Evolutionary conservation across 1,284 basidiomycete species (phyloP), one percentile per base, ranked within the genome.

Genomic region (Ustilago xerochloae): DNA sequence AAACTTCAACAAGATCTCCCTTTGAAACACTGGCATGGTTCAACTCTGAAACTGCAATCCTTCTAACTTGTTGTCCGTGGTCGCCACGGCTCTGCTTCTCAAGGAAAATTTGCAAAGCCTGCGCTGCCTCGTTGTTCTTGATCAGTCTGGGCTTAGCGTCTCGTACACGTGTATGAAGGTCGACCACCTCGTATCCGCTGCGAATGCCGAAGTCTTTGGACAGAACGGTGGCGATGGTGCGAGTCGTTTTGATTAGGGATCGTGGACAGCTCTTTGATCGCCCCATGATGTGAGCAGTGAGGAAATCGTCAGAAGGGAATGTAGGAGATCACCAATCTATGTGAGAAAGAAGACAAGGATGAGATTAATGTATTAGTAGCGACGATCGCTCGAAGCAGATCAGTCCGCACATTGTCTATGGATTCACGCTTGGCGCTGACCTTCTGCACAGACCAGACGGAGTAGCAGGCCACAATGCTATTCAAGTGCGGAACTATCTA

Each of bases 131-230:
- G 15, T 35, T 58, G 38, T 28, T 15, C 5, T 41, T 18, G 3
- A 13, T 12, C 24, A 50, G 24, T 8, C 22, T 15, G 8, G 18
- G 16, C 28, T 20, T 45, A 10, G 24, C 20, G 12, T 33, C n/a
- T 16, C 18, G n/a, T 22, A 28, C 9, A 3, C 4, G 47, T 4
- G 22, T 26, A 24, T 22, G 10, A 20, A 15, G 3, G 20, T 41
- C 46, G 22, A 68, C 59, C 8, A 47, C 33, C n/a, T 63, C 60
- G 29, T 59, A 63, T 2, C 60, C 66, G 43, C 29, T 63, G 2
- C 66, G 45, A 7, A 68, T 50, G n/a, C 55, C 46, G 5, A 68
- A 68, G 41, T 51, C 39, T n/a, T 13, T 18, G 3, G 66, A 68
- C 8, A 68, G 56, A n/a, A 68, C 56, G 9, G 26, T 13, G 3